Evolutionary conservation across 139 green algal species (phyloP).

Genomic region (Ulvella scutata): DNA sequence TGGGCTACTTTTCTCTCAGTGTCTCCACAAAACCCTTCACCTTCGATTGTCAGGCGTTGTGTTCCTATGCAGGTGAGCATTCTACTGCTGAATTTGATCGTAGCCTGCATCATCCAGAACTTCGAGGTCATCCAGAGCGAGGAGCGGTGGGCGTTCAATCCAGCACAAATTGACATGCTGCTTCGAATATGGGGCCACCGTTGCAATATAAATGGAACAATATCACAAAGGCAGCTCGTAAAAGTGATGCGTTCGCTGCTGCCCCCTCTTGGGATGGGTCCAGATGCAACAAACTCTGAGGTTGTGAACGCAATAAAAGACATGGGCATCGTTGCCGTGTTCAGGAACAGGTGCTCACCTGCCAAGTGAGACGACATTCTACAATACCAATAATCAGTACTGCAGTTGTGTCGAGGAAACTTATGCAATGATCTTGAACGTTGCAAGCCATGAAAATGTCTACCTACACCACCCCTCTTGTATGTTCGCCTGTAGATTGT

Average conservation of each 20-base stretch:
- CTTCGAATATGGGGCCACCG: not conserved
- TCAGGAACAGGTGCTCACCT: no score
- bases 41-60: no score
- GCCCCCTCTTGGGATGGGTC: not conserved
- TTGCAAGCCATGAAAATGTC: no score
- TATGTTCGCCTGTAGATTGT: no score
- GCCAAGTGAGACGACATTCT: no score
- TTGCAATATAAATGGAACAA: not conserved
- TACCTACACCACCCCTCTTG: no score
- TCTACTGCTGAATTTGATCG: not conserved
- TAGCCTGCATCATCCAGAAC: not conserved
- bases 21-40: no score
- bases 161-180: not conserved
- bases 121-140: constrained; percentile 2
- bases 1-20: no score
- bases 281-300: not conserved
- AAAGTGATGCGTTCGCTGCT: not conserved
- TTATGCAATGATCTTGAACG: no score
- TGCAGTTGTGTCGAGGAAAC: no score
- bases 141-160: not conserved
- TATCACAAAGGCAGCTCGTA: not conserved
- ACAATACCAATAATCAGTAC: no score
- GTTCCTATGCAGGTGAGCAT: not conserved
- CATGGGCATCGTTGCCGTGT: not conserved
- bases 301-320: not conserved